Percentiles rank a stretch among this genome's conserved stretches.
These are phyloP conservation scores for Streptanthus diversifolius DNA, from an alignment of 345 rosid genomes.

Conservation along the genomic window DNA sequence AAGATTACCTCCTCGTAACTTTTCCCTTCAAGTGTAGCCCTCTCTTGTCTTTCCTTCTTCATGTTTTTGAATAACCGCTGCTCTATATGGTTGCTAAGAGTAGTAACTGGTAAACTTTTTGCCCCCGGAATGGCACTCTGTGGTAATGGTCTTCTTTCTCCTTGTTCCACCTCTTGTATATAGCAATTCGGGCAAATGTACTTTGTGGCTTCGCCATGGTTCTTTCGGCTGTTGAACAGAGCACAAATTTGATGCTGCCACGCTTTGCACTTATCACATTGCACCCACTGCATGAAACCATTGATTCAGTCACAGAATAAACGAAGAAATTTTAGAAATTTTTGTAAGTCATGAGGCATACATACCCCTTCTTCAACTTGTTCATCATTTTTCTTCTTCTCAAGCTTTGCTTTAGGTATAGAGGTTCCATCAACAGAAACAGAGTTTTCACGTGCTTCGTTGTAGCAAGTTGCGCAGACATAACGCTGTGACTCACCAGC, in stretches of 20 bases:
- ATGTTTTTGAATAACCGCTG: constrained; percentile 62
- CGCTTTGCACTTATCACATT: constrained; percentile 92
- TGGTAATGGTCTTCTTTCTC: constrained; percentile 80
- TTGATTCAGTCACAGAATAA: constrained; percentile 4
- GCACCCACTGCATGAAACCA: constrained; percentile 81
- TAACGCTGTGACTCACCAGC: constrained; percentile 73
- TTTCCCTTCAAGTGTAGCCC: constrained; percentile 72
- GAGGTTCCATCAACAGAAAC: constrained; percentile 56
- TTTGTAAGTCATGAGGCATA: not conserved
- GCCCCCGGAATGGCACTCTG: constrained; percentile 87
- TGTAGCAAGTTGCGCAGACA: constrained; percentile 82
- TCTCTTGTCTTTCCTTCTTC: constrained; percentile 70
- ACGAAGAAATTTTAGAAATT: not conserved
- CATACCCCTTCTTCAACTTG: constrained; percentile 85
- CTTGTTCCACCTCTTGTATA: constrained; percentile 70
- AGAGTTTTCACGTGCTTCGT: constrained; percentile 65
- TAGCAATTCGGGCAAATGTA: constrained; percentile 95
- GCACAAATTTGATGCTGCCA: constrained; percentile 98
- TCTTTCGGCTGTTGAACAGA: constrained; percentile 79
- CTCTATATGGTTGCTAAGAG: constrained; percentile 88
- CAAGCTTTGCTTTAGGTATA: constrained; percentile 62
- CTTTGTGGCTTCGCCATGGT: constrained; percentile 85
- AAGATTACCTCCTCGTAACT: constrained; percentile 70
- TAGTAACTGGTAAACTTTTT: constrained; percentile 72
- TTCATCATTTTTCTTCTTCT: constrained; percentile 92